These are phyloP conservation scores for Passiflora organensis DNA, from an alignment of 345 rosid genomes.

Conservation along the genomic window DNA sequence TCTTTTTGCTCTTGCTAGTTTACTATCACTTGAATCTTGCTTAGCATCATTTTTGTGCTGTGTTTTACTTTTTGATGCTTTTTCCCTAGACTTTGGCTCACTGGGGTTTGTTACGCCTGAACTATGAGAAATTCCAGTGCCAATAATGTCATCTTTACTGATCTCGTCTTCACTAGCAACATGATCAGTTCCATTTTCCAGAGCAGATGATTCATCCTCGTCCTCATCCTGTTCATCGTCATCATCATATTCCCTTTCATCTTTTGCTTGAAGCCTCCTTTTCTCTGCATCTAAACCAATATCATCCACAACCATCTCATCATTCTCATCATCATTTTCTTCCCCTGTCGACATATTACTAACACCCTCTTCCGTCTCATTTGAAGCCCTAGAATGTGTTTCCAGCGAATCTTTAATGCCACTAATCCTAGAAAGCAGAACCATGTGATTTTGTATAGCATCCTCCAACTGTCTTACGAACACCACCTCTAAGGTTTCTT, in stretches of 20 bases:
- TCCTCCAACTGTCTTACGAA: constrained; percentile 88
- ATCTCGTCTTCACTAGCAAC: constrained; percentile 27
- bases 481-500: constrained; percentile 41
- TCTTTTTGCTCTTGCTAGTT: constrained; percentile 25
- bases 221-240: constrained; percentile 46
- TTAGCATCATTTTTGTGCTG: constrained; percentile 4
- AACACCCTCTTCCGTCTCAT: constrained; percentile 44
- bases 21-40: constrained; percentile 10
- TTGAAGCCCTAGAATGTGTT: constrained; percentile 32
- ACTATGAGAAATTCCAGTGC: constrained; percentile 18
- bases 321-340: constrained; percentile 37
- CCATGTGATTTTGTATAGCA: constrained; percentile 66
- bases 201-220: constrained; percentile 25
- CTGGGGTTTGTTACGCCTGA: constrained; percentile 8
- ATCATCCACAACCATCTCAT: constrained; percentile 61
- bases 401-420: constrained; percentile 55
- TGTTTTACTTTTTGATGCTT: constrained; percentile 3
- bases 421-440: constrained; percentile 57
- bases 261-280: constrained; percentile 43
- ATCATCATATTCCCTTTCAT: constrained; percentile 52
- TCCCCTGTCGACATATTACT: constrained; percentile 30
- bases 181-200: constrained; percentile 35
- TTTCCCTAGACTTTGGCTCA: constrained; percentile 23
- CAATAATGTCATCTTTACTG: constrained; percentile 31
- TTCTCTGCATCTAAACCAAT: constrained; percentile 80